Evolutionary conservation across 73 alveolate genomes (phyloP).

Genomic region (Stentor roeselii): DNA sequence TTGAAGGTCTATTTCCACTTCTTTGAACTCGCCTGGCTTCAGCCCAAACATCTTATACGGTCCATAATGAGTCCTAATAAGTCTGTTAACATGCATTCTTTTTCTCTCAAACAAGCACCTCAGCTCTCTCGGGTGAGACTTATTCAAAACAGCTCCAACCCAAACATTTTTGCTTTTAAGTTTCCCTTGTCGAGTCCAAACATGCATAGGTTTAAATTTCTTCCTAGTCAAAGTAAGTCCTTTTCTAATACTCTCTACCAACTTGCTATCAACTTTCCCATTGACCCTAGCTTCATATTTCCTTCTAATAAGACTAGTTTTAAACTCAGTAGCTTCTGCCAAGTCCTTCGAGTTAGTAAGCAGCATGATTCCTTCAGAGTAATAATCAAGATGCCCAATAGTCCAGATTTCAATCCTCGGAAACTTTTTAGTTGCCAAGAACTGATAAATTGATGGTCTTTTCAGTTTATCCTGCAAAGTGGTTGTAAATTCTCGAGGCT

Average conservation of each 20-base stretch:
- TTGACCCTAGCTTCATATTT: slow-evolving; percentile 76
- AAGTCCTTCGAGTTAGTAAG: slow-evolving; percentile 79
- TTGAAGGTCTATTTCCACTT: slow-evolving; percentile 25
- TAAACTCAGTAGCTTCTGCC: slow-evolving; percentile 70
- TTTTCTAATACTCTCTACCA: slow-evolving; percentile 46
- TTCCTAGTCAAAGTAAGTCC: slow-evolving; percentile 65
- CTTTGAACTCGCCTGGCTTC: slow-evolving; percentile 54
- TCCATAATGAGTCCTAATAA: slow-evolving; percentile 64
- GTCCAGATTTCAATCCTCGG: slow-evolving; percentile 44
- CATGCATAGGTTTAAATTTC: slow-evolving; percentile 70
- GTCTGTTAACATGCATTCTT: slow-evolving; percentile 72
- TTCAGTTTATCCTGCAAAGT: neutral
- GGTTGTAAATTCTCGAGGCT: slow-evolving; percentile 47
- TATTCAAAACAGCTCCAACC: slow-evolving; percentile 64
- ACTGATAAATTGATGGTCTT: neutral
- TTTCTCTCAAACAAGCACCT: slow-evolving; percentile 77
- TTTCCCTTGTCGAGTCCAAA: slow-evolving; percentile 57
- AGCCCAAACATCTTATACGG: slow-evolving; percentile 69
- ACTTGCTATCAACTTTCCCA: slow-evolving; percentile 65
- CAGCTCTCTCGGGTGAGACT: slow-evolving; percentile 76
- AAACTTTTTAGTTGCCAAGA: slow-evolving; percentile 39
- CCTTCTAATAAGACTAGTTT: slow-evolving; percentile 55
- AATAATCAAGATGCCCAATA: slow-evolving; percentile 74
- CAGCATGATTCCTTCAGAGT: slow-evolving; percentile 73
- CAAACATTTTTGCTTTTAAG: slow-evolving; percentile 61